Base-by-base conservation (phyloP, 2,329 filamentous ascomycete species). In the Claviceps digitariae region DNA sequence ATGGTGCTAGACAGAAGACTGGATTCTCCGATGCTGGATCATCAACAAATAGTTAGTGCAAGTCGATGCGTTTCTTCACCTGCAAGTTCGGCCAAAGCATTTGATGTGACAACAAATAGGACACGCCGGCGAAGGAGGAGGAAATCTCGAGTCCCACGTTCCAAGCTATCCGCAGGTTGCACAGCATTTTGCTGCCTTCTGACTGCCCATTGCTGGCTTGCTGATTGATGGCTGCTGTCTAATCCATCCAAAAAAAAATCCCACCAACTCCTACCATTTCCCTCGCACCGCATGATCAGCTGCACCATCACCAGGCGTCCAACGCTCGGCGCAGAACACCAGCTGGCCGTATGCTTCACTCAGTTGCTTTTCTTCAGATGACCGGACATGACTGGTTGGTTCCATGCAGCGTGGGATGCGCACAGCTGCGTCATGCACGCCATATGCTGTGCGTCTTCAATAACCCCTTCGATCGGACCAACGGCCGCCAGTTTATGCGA, bases 351-450 rank as follows among this genome's bases (percentile, higher is more conserved):
- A 4, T 41, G 17, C 38, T 41, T 41, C n/a, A 41, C 12, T n/a
- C 17, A 9, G 20, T 41, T 41, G n/a, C 9, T 12, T 41, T 17
- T 4, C 6, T 41, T n/a, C 38, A 7, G 1, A 36, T 13, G 34
- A 36, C 34, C 34, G 13, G 34, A 13, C 34, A 38, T 38, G 31
- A 38, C 34, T n/a, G n/a, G n/a, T n/a, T 38, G 21, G 47, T 49
- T 34, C 47, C n/a, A 25, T 23, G 6, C 40, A 31, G 20, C 41
- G 36, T 40, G 10, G 43, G 43, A 31, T 27, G 51, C 43, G 29
- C 29, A 50, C 51, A 54, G 48, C 52, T 50, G 51, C 56, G 50
- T 40, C 29, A 55, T 57, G 54, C 55, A 55, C 45, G 45, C 45
- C 25, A 50, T 34, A 50, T 53, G 51, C 48, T 52, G 48, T 53